Evolutionary conservation across 2,329 filamentous ascomycete genomes (phyloP).

Genomic region (Phoma sp.): DNA sequence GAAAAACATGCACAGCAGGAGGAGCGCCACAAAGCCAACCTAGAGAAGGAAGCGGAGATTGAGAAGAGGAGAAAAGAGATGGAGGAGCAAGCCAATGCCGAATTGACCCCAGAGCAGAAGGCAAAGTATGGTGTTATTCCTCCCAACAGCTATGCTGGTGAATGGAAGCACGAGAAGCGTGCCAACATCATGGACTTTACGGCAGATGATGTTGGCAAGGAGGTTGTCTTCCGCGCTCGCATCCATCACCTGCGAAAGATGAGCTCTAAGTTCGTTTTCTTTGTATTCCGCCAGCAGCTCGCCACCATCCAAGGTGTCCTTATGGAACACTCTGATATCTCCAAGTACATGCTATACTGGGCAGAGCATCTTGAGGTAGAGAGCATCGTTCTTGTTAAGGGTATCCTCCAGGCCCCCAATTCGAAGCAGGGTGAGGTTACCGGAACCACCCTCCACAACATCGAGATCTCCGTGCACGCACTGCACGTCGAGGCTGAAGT

Average conservation of each 20-base stretch:
- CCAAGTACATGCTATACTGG: constrained; percentile 82
- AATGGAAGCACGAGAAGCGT: constrained; percentile 56
- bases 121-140: constrained; percentile 64
- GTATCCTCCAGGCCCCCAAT: constrained; percentile 73
- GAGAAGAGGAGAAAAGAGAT: constrained; percentile 56
- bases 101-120: constrained; percentile 65
- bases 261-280: constrained; percentile 81
- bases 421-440: constrained; percentile 70
- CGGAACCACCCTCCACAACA: constrained; percentile 74
- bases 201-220: constrained; percentile 60
- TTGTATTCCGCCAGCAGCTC: constrained; percentile 84
- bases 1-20: constrained; percentile 54
- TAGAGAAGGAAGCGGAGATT: constrained; percentile 53
- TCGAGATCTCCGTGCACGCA: constrained; percentile 75
- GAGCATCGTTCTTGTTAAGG: constrained; percentile 77
- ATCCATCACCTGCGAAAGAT: constrained; percentile 81
- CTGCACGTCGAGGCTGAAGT: constrained; percentile 67
- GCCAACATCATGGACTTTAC: constrained; percentile 60
- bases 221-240: constrained; percentile 71
- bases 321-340: constrained; percentile 65
- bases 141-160: constrained; percentile 63
- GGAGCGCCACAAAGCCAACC: constrained; percentile 51
- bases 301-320: constrained; percentile 85
- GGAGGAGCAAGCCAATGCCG: constrained; percentile 55
- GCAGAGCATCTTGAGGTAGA: constrained; percentile 82